Percentiles rank a stretch among this genome's conserved stretches.
These are phyloP conservation scores for Stentor roeselii DNA, from an alignment of 73 alveolate genomes.

Conservation along the genomic window DNA sequence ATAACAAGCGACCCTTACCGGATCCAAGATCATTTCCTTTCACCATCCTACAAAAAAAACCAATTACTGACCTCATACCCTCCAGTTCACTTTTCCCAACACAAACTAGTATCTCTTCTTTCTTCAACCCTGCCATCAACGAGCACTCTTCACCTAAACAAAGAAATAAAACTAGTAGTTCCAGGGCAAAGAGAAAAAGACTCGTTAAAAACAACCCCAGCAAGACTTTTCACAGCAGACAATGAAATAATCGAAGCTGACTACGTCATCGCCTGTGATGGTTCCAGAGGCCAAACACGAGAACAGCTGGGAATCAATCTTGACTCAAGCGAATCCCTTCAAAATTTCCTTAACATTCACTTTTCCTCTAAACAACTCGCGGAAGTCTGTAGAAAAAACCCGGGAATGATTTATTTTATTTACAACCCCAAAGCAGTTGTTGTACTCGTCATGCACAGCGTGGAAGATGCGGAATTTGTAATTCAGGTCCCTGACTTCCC, in stretches of 20 bases:
- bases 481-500: slow-evolving; percentile 23
- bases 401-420: slow-evolving; percentile 25
- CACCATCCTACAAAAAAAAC: neutral
- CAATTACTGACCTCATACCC: neutral
- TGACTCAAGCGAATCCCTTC: slow-evolving; percentile 3
- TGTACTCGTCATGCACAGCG: slow-evolving; percentile 13
- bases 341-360: slow-evolving; percentile 6
- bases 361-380: slow-evolving; percentile 16
- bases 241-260: slow-evolving; percentile 11
- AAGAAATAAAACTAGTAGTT: neutral
- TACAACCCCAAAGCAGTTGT: slow-evolving; percentile 8
- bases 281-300: slow-evolving; percentile 18
- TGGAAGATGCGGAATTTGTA: slow-evolving; percentile 16
- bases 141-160: neutral
- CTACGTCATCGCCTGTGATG: slow-evolving; percentile 28
- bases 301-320: neutral
- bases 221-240: no score
- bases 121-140: neutral
- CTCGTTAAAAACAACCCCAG: no score
- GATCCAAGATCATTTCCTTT: neutral
- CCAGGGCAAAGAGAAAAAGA: no score
- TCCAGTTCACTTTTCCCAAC: neutral
- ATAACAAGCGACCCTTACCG: slow-evolving; percentile 1
- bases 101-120: neutral
- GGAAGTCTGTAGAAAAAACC: neutral